These are phyloP conservation scores for Pseudonectria buxi DNA, from an alignment of 2,329 filamentous ascomycete species.

Conservation along the genomic window DNA sequence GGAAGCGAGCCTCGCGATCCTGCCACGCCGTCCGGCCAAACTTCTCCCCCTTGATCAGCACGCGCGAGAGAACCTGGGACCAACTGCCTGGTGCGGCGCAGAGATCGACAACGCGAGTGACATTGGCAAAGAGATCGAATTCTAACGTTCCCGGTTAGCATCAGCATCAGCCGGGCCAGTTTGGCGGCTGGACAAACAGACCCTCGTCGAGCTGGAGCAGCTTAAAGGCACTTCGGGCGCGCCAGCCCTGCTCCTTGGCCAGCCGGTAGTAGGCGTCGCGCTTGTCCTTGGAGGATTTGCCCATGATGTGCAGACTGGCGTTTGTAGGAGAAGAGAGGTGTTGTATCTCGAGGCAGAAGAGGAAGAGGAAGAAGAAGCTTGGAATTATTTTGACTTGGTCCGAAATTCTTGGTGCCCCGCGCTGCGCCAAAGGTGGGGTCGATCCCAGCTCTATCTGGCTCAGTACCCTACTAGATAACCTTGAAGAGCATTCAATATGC, in stretches of 20 bases:
- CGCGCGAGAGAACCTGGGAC: constrained; percentile 92
- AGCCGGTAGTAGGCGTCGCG: constrained; percentile 96
- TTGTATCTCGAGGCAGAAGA: neutral
- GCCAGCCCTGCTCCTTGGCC: constrained; percentile 98
- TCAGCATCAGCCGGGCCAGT: neutral
- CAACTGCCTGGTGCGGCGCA: constrained; percentile 95
- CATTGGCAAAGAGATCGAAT: constrained; percentile 86
- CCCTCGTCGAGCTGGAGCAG: constrained; percentile 87
- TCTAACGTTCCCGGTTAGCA: constrained; percentile 42
- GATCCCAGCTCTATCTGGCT: constrained; percentile 3
- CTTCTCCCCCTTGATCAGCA: constrained; percentile 87
- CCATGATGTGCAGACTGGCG: constrained; percentile 62
- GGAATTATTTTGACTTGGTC: neutral
- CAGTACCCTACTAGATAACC: constrained; percentile 9
- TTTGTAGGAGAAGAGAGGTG: constrained; percentile 2
- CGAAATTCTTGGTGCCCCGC: constrained; percentile 23
- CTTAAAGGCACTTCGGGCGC: constrained; percentile 93
- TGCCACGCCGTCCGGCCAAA: constrained; percentile 84
- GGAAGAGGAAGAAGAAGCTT: neutral
- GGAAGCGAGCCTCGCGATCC: constrained; percentile 66
- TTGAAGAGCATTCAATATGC: no score
- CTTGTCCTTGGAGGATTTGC: constrained; percentile 98
- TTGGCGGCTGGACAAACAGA: constrained; percentile 22
- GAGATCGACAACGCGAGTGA: constrained; percentile 88
- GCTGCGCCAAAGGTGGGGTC: constrained; percentile 13